Evolutionary conservation across 441 rosid species (phyloP), one percentile per base, ranked within the genome.

Genomic region (Populus hybrid): DNA sequence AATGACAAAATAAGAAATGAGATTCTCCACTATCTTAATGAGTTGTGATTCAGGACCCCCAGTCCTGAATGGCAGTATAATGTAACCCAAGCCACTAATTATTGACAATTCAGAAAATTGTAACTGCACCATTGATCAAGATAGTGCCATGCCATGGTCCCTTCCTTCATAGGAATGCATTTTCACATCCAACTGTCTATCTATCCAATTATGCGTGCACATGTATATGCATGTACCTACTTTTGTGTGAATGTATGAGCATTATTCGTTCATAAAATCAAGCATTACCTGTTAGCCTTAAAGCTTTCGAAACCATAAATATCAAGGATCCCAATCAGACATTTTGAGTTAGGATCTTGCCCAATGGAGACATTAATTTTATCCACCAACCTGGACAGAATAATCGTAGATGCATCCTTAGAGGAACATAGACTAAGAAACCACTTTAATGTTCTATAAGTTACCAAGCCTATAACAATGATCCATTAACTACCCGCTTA

Each of bases 221-320:
- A 14, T 20, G 7, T 26, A 26, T 38, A 42, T 21, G 36, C 24
- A 7, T 28, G 29, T 36, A 12, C 33, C 14, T 16, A 63, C 7
- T 63, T 42, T 53, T 16, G 21, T 18, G n/a, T 53, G 61, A 16
- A 18, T 16, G 61, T 53, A 53, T 16, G 61, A 53, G 7, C 61
- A 53, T 53, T 53, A 53, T 18, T 6, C 2, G 20, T 50, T 45
- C 66, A 4, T 74, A 64, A n/a, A 68, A 66, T 59, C 64, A 33
- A 75, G 79, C 74, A 73, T 84, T 86, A 93, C 99, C 99, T 95
- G 78, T 91, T 95, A 79, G 82, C 84, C 82, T 84, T 79, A 80
- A 95, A 95, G 87, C 99, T 95, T 81, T 95, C 99, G 69, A 95
- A 95, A 75, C 98, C 99, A 88, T 95, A 95, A 66, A 95, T 95